Evolutionary conservation across 73 alveolate species (phyloP).

Genomic region (Stentor roeselii): DNA sequence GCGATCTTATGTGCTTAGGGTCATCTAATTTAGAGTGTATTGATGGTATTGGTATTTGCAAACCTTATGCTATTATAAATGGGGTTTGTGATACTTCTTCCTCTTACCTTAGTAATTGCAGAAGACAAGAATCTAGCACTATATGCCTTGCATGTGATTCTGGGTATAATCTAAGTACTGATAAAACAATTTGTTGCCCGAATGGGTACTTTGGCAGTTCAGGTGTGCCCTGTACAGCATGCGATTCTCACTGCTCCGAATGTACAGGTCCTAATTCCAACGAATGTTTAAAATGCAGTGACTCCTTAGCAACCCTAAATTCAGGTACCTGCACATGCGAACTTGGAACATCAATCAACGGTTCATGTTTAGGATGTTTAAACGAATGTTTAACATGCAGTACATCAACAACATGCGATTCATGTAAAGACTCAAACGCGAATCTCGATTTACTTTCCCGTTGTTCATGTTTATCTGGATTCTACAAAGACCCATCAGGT

Average conservation of each 20-base stretch:
- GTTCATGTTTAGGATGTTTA: no score
- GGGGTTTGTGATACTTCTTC: neutral
- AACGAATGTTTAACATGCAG: no score
- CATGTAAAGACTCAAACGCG: no score
- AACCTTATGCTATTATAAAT: neutral
- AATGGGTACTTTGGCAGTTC: neutral
- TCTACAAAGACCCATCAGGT: no score
- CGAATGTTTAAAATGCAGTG: no score
- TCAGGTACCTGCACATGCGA: no score
- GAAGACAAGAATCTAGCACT: neutral
- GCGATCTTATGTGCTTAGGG: neutral
- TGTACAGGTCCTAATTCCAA: neutral
- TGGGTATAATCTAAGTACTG: neutral
- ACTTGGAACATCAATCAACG: no score
- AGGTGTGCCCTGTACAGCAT: neutral
- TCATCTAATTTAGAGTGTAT: neutral
- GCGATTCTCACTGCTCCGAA: neutral
- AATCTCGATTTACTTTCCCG: no score
- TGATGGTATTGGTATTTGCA: neutral
- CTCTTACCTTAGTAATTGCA: neutral
- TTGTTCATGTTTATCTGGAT: no score
- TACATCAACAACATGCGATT: no score
- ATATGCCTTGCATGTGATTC: neutral
- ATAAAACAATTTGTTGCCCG: neutral
- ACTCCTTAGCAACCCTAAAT: no score